Conservation (phyloP, 2,329 filamentous ascomycete species). For the Emmonsiellopsis sp. region DNA sequence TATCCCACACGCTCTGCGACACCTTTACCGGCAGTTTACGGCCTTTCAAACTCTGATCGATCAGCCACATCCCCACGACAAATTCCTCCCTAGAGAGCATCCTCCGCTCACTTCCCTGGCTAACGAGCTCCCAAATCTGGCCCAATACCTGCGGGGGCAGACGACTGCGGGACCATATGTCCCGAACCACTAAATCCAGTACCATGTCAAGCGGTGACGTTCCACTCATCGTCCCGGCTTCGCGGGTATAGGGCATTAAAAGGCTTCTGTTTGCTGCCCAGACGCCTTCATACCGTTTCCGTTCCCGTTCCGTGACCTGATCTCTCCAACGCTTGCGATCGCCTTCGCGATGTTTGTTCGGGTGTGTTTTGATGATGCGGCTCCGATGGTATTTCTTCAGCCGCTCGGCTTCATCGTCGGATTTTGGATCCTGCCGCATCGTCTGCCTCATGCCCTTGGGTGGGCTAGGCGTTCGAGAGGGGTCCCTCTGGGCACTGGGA, state of each 20-base stretch:
- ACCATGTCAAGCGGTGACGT: constrained; percentile 31
- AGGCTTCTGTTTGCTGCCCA: constrained; percentile 42
- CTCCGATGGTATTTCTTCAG: constrained; percentile 22
- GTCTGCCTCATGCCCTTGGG: constrained; percentile 33
- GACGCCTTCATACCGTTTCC: constrained; percentile 42
- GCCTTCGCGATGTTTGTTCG: constrained; percentile 41
- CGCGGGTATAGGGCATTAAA: constrained; percentile 5
- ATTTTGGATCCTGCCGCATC: constrained; percentile 30
- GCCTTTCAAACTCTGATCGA: constrained; percentile 40
- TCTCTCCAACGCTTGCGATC: constrained; percentile 38
- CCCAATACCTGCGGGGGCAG: constrained; percentile 30
- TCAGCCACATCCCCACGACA: constrained; percentile 43
- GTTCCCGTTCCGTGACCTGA: constrained; percentile 35
- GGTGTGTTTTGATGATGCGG: constrained; percentile 35
- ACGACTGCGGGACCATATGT: constrained; percentile 42
- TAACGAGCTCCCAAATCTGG: constrained; percentile 40
- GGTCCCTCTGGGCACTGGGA: constrained; percentile 18
- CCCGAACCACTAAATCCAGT: constrained; percentile 37
- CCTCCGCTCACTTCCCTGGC: constrained; percentile 27
- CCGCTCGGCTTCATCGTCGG: constrained; percentile 24
- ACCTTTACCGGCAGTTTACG: constrained; percentile 38
- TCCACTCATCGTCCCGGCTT: constrained; percentile 9
- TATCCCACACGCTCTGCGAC: constrained; percentile 40
- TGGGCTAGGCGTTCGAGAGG: constrained; percentile 27
- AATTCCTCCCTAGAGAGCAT: constrained; percentile 38